phyloP scores from a whole-genome alignment of 768 basidiomycete species.

The Rhizopogon roseolus region DNA sequence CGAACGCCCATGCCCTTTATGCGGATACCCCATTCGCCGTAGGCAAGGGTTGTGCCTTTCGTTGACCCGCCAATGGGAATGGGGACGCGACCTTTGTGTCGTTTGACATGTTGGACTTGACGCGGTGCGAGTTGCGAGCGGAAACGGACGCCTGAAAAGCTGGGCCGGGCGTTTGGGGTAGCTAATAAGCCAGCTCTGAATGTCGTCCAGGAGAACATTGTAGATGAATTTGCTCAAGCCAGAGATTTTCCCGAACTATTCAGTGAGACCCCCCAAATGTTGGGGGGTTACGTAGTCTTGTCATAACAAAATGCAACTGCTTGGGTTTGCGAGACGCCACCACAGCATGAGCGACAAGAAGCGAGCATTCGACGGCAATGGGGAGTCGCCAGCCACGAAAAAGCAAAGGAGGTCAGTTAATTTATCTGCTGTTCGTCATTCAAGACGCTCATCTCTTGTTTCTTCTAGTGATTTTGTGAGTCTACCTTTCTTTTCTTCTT shows the following conservation, averaged over 20 bases:
- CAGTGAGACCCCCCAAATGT: slow-evolving; percentile 10
- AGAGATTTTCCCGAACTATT: too few species aligned
- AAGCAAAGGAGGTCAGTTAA: slow-evolving; percentile 61
- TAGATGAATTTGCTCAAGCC: background rate
- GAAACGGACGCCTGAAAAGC: slow-evolving; percentile 22
- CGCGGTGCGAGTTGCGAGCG: slow-evolving; percentile 76
- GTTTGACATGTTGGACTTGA: slow-evolving; percentile 77
- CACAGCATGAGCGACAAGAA: slow-evolving; percentile 63
- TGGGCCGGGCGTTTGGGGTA: slow-evolving; percentile 8
- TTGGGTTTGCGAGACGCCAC: slow-evolving; percentile 5
- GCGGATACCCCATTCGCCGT: slow-evolving; percentile 89
- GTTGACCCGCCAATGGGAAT: slow-evolving; percentile 87
- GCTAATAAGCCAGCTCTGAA: background rate
- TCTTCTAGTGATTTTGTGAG: slow-evolving; percentile 64
- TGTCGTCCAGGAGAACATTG: background rate
- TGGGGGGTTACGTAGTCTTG: slow-evolving; percentile 10
- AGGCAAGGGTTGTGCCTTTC: slow-evolving; percentile 89
- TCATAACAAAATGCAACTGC: background rate
- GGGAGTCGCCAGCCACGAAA: slow-evolving; percentile 45
- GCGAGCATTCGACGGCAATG: slow-evolving; percentile 52
- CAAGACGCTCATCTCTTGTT: slow-evolving; percentile 7
- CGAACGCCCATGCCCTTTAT: slow-evolving; percentile 80
- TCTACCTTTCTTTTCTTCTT: slow-evolving; percentile 33
- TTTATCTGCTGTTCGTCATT: slow-evolving; percentile 2
- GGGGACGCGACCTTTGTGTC: slow-evolving; percentile 87